Evolutionary conservation across 2,329 filamentous ascomycete genomes (phyloP), one percentile per base, ranked within the genome.

Genomic region (Teratosphaeria destructans): DNA sequence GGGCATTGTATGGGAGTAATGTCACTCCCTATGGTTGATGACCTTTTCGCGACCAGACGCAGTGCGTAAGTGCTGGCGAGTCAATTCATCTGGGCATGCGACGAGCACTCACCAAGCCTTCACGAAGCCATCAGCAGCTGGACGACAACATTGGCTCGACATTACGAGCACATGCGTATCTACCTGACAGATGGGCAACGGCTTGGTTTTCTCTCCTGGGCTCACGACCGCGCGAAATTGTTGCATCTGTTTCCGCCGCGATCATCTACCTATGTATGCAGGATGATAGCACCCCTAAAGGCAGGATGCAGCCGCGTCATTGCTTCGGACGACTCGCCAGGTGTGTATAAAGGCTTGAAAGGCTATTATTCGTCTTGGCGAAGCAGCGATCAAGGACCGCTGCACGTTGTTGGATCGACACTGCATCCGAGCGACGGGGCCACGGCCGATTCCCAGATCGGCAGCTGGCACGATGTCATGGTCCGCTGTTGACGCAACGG

Each of bases 1-100:
- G 76, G 6, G 75, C 77, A 2, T 66, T 78, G 57, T 54, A 60
- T 23, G 66, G 68, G 2, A 70, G 67, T 61, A 54, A 65, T 39
- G 57, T 63, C 1, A 60, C 68, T 32, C 58, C 58, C 11, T 61
- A 60, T 54, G 58, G 59, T 5, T 62, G 61, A 60, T 7, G 27
- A 23, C 3, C 11, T 54, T 12, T 2, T 29, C 14, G 27, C 29
- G 5, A 49, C 6, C 6, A 19, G n/a, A 3, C n/a, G 43, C 43
- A 49, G 5, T 19, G 1, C n/a, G 10, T 49, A 10, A 10, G 19
- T 16, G 16, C n/a, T 49, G 4, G 37, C 12, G 12, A 5, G 11
- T 5, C 5, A 14, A 14, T 43, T 16, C 37, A 43, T 16, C 2
- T 16, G 2, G 37, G 37, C 16, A 16, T 14, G 11, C 14, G 2